Evolutionary conservation across 2,329 filamentous ascomycete species (phyloP).

Genomic region (Ascochyta fabae): DNA sequence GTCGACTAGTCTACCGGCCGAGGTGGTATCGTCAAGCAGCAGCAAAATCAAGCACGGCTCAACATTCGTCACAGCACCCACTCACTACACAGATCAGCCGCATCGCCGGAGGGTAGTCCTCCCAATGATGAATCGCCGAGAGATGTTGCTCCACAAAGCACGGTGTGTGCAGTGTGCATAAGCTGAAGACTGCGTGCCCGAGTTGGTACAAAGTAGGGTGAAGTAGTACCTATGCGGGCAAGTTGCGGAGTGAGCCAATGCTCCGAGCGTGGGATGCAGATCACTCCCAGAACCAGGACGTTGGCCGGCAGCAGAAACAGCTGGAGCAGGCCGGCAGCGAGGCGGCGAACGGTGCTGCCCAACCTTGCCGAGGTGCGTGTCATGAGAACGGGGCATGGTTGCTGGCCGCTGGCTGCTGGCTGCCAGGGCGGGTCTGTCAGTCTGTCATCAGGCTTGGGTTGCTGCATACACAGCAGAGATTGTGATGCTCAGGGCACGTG

Average conservation of each 20-base stretch:
- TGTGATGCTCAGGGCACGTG: not conserved
- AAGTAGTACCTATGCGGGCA: conserved; percentile 16
- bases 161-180: not conserved
- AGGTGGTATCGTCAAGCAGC: not conserved
- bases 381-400: conserved; percentile 11
- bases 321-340: conserved; percentile 8
- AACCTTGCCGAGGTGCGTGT: conserved; percentile 10
- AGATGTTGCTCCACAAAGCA: not conserved
- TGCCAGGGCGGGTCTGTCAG: conserved; percentile 4
- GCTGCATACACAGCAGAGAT: not conserved
- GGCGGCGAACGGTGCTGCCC: conserved; percentile 16
- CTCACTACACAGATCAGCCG: not conserved
- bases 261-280: conserved; percentile 14
- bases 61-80: not conserved
- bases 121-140: not conserved
- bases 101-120: conserved; percentile 2
- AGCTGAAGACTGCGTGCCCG: not conserved
- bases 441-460: conserved; percentile 2
- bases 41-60: not conserved
- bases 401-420: not conserved
- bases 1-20: conserved; percentile 1
- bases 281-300: conserved; percentile 7
- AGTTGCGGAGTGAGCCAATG: conserved; percentile 14
- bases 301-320: conserved; percentile 10
- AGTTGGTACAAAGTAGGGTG: conserved; percentile 5